These are phyloP conservation scores for Irpex sp. DNA, from an alignment of 1,284 basidiomycete species.

Conservation along the genomic window DNA sequence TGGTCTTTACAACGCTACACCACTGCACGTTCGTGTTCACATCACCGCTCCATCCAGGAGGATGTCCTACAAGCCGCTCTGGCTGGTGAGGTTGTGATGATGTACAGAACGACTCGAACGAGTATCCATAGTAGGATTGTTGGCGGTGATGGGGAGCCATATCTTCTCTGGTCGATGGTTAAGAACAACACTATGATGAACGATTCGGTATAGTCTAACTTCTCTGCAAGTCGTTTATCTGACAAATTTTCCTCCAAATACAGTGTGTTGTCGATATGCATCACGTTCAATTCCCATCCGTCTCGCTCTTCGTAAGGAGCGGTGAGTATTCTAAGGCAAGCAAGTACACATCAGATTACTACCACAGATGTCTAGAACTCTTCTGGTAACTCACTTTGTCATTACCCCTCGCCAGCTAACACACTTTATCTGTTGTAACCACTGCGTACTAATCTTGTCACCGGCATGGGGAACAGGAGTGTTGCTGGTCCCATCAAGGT, in stretches of 20 bases:
- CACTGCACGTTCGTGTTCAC: slow-evolving; percentile 96
- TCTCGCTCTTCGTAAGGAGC: slow-evolving; percentile 82
- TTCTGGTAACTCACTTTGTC: slow-evolving; percentile 68
- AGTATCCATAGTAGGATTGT: slow-evolving; percentile 75
- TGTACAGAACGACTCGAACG: slow-evolving; percentile 87
- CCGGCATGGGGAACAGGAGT: slow-evolving; percentile 11
- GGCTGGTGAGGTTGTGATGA: slow-evolving; percentile 31
- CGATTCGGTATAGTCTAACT: slow-evolving; percentile 39
- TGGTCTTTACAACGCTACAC: slow-evolving; percentile 92
- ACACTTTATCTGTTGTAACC: slow-evolving; percentile 46
- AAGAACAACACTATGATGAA: background rate
- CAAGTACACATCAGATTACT: slow-evolving; percentile 12
- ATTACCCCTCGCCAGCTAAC: slow-evolving; percentile 89
- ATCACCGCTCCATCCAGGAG: slow-evolving; percentile 75
- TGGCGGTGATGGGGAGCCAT: slow-evolving; percentile 55
- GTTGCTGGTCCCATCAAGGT: slow-evolving; percentile 21
- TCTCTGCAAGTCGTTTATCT: slow-evolving; percentile 53
- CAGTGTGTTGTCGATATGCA: slow-evolving; percentile 72
- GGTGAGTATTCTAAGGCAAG: slow-evolving; percentile 63
- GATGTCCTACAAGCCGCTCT: slow-evolving; percentile 20
- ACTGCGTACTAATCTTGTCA: slow-evolving; percentile 28
- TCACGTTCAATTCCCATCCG: slow-evolving; percentile 82
- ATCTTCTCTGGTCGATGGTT: slow-evolving; percentile 46
- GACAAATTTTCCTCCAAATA: slow-evolving; percentile 83
- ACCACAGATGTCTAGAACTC: background rate